Evolutionary conservation across 1,284 basidiomycete species (phyloP).

Genomic region (Ustilago cynodontis): DNA sequence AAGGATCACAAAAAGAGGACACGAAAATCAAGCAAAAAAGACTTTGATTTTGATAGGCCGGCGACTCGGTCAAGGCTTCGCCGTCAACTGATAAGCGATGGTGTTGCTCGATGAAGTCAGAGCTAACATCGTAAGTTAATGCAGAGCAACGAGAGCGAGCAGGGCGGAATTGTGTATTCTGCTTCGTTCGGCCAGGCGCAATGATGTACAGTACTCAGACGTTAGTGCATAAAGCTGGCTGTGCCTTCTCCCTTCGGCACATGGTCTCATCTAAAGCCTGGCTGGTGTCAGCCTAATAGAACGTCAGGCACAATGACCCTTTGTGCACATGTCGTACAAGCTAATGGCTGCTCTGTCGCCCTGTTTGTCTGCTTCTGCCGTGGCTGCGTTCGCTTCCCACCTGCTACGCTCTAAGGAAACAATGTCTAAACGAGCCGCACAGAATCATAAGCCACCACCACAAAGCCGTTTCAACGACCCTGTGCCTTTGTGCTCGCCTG

Average conservation of each 20-base stretch:
- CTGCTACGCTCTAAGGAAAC: no score
- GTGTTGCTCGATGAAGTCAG: no score
- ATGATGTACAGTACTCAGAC: background rate
- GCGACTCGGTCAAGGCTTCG: constrained; percentile 13
- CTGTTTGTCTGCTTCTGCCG: background rate
- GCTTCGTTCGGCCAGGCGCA: background rate
- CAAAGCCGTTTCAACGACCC: background rate
- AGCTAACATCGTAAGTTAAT: background rate
- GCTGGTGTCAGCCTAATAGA: background rate
- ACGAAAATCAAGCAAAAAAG: constrained; percentile 1
- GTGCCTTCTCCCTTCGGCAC: no score
- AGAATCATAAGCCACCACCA: no score
- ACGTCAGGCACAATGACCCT: constrained; percentile 5
- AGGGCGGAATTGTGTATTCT: background rate
- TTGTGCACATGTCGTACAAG: constrained; percentile 11
- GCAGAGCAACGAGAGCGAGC: background rate
- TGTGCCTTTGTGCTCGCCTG: background rate
- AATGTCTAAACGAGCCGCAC: no score
- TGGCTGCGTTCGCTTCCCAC: no score
- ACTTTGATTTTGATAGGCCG: constrained; percentile 8
- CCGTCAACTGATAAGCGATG: constrained; percentile 9
- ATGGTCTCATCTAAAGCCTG: background rate
- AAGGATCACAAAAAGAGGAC: background rate
- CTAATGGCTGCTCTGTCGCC: background rate
- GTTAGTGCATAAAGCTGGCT: background rate